Conservation (phyloP, 2,329 filamentous ascomycete genomes). For the Cadophora sp. region DNA sequence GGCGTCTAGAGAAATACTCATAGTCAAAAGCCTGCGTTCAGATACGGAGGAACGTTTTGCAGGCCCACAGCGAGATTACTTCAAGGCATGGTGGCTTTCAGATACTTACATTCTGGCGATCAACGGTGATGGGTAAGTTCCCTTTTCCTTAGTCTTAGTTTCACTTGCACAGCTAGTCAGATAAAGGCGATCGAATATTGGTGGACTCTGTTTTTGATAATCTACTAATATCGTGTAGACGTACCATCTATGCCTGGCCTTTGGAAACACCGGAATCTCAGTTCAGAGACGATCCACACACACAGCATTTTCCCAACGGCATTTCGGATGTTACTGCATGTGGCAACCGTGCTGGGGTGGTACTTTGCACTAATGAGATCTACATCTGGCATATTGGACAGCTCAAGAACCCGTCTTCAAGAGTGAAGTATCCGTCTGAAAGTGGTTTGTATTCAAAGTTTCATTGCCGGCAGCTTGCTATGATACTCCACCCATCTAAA, state of each 20-base stretch:
- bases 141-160: background rate
- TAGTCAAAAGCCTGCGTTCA: conserved; percentile 26
- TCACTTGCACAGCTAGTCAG: background rate
- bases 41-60: background rate
- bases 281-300: conserved; percentile 3
- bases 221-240: conserved; percentile 10
- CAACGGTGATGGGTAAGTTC: conserved; percentile 21
- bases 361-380: conserved; percentile 28
- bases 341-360: conserved; percentile 31
- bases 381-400: conserved; percentile 35
- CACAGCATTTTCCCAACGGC: conserved; percentile 24
- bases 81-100: conserved; percentile 32
- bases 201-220: too few species aligned
- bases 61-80: conserved; percentile 23
- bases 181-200: background rate
- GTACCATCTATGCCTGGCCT: conserved; percentile 28
- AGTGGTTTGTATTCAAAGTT: background rate
- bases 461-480: background rate
- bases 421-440: background rate
- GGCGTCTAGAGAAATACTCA: conserved; percentile 15
- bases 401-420: conserved; percentile 8
- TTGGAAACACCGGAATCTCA: background rate
- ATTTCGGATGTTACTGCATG: conserved; percentile 21
- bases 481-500: conserved; percentile 5
- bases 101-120: conserved; percentile 32